Conservation (phyloP, 2,329 filamentous ascomycete species). For the Hymenoscyphus fructigenus region DNA sequence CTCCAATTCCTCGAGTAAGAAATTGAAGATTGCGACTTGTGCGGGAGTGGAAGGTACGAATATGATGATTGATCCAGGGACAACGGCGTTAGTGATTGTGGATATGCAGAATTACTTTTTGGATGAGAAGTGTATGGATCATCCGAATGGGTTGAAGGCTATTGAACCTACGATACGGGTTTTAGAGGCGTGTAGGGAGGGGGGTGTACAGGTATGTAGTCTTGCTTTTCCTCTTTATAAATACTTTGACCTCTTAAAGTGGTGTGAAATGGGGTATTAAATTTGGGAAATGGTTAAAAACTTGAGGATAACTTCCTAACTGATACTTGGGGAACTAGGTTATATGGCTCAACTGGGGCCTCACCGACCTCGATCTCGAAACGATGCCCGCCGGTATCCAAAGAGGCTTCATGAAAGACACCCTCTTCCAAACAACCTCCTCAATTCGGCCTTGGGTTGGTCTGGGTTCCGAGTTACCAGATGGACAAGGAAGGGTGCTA, state of each 20-base stretch:
- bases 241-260: no score
- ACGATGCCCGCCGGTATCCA: conserved; percentile 50
- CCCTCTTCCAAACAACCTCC: conserved; percentile 30
- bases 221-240: not conserved
- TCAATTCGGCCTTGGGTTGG: conserved; percentile 34
- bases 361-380: conserved; percentile 50
- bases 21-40: conserved; percentile 32
- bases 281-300: no score
- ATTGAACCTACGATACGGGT: conserved; percentile 43
- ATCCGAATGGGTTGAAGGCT: conserved; percentile 43
- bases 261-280: no score
- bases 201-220: conserved; percentile 45
- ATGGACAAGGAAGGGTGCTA: conserved; percentile 45
- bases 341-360: conserved; percentile 58
- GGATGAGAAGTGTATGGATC: conserved; percentile 42
- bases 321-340: conserved; percentile 33
- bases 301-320: not conserved
- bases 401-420: conserved; percentile 47
- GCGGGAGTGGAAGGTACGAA: conserved; percentile 33
- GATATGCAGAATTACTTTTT: conserved; percentile 57
- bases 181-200: conserved; percentile 46
- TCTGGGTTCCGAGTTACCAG: conserved; percentile 49
- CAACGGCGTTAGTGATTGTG: conserved; percentile 49
- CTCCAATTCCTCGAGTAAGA: conserved; percentile 16
- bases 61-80: conserved; percentile 42